Conservation (phyloP, 257 asterid species). For the Rhazya stricta region DNA sequence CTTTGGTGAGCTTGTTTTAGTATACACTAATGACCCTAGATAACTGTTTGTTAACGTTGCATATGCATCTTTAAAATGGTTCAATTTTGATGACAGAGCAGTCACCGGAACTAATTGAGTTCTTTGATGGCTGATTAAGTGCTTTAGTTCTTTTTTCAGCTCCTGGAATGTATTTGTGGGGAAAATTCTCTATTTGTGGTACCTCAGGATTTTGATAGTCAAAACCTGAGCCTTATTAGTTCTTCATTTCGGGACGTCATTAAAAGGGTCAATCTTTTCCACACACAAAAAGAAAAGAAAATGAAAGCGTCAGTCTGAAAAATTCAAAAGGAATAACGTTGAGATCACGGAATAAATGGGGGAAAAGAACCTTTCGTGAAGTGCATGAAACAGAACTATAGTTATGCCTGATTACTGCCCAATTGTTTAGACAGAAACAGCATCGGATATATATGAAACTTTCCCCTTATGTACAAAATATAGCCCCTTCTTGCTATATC, state of each 20-base stretch:
- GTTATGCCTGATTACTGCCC: not conserved
- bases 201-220: not conserved
- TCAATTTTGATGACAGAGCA: not conserved
- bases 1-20: constrained; percentile 28
- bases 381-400: not conserved
- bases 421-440: not conserved
- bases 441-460: not conserved
- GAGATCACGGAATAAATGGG: not conserved
- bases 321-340: not conserved
- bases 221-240: not conserved
- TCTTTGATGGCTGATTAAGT: not conserved
- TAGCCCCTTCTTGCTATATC: not conserved
- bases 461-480: not conserved
- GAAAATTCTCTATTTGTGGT: not conserved
- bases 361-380: not conserved
- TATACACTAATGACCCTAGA: not conserved
- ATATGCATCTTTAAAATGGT: not conserved
- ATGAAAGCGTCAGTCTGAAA: not conserved
- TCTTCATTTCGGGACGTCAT: not conserved
- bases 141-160: not conserved
- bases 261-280: not conserved
- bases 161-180: not conserved
- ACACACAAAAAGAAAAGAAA: not conserved
- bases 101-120: not conserved
- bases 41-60: not conserved